Base-by-base conservation (phyloP, 1,284 basidiomycete species). In the Naganishia liquefaciens region DNA sequence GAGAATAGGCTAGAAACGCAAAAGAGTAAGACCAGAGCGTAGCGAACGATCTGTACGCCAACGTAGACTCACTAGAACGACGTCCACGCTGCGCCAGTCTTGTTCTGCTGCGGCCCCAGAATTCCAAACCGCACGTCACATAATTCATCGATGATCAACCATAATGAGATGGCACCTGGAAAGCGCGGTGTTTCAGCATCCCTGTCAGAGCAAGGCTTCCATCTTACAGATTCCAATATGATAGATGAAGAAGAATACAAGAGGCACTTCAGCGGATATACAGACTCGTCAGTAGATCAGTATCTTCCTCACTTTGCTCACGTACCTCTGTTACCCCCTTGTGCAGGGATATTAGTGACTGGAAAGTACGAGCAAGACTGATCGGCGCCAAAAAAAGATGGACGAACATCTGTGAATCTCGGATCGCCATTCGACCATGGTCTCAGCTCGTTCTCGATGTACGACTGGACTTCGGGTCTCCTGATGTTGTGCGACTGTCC, bases 81-180 rank as follows among this genome's bases (percentile, higher is more conserved):
- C 3, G 64, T 66, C 64, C 64, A 66, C 2, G 58, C 51, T 5
- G 64, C 64, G 5, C 64, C 64, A 3, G 50, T 60, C 39, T 66
- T 66, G n/a, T 47, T 66, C 25, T 62, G 44, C 27, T 66, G 64
- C 2, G 64, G 64, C 27, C 58, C 51, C 0, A 66, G 30, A 27
- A 66, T 61, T 7, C 64, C 64, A 27, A 66, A 66, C 11, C 64
- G 37, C 1, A 54, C 44, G 27, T 62, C 53, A 25, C 40, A 54
- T 15, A 50, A 6, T 27, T 66, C 64, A 23, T 66, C 64, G 2
- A 66, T 23, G 1, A 66, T 55, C 25, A 66, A 17, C 21, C 62
- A 33, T 10, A 61, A 19, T 2, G 58, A 54, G 1, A 66, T 37
- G n/a, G 62, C 17, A 37, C 60, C 64, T 66, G 21, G 10, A 1